These are phyloP conservation scores for Uromyces viciae-fabae DNA, from an alignment of 1,284 basidiomycete genomes.

Conservation along the genomic window DNA sequence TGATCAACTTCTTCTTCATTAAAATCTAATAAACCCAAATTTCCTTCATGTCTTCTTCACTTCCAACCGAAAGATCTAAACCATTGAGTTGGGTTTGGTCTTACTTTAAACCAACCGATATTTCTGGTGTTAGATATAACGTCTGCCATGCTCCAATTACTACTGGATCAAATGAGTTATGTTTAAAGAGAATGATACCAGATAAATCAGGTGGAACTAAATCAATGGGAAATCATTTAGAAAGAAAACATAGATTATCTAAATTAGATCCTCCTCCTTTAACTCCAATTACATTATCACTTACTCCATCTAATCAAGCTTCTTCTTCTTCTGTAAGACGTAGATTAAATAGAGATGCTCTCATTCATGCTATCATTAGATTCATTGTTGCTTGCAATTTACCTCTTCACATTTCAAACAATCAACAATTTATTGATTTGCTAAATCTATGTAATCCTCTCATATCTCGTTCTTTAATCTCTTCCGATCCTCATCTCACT, in stretches of 20 bases:
- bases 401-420: background rate
- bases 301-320: background rate
- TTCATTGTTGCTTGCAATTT: slow-evolving; percentile 4
- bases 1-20: too few relatives aligned
- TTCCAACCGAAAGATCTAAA: background rate
- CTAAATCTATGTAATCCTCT: slow-evolving; percentile 7
- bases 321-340: background rate
- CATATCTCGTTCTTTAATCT: background rate
- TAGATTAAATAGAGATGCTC: background rate
- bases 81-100: slow-evolving; percentile 22
- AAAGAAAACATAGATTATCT: slow-evolving; percentile 7
- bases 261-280: slow-evolving; percentile 6
- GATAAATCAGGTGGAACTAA: slow-evolving; percentile 23
- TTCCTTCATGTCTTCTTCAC: background rate
- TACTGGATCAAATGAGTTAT: background rate
- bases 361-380: background rate
- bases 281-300: slow-evolving; percentile 2
- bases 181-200: slow-evolving; percentile 9
- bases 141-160: slow-evolving; percentile 12
- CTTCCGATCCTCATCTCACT: background rate
- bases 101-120: slow-evolving; percentile 22
- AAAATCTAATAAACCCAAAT: too few relatives aligned
- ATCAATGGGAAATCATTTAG: slow-evolving; percentile 17
- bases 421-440: slow-evolving; percentile 16
- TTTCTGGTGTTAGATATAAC: slow-evolving; percentile 7